These are phyloP conservation scores for Metarhizium sp. DNA, from an alignment of 2,329 filamentous ascomycete species.

Conservation along the genomic window DNA sequence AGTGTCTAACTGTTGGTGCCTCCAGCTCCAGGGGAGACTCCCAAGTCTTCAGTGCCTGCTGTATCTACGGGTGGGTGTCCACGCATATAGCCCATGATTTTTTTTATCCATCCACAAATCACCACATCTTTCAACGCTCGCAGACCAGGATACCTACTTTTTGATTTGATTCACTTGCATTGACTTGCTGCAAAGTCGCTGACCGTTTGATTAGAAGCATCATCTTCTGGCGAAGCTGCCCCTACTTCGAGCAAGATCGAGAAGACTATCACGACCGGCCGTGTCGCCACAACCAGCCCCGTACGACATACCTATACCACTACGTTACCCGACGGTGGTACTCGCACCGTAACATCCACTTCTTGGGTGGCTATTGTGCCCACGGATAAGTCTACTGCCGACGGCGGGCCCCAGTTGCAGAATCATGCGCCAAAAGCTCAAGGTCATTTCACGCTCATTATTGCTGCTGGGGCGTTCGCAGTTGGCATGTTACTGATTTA, in stretches of 20 bases:
- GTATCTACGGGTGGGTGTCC: conserved; percentile 4
- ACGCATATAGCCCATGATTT: neutral
- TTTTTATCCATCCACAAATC: neutral
- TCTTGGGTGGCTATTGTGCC: conserved; percentile 37
- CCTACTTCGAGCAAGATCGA: conserved; percentile 13
- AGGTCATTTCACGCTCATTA: conserved; percentile 7
- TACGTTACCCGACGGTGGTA: conserved; percentile 33
- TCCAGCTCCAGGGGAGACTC: neutral
- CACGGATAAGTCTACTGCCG: conserved; percentile 17
- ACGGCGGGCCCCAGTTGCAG: conserved; percentile 26
- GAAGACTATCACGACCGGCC: conserved; percentile 24
- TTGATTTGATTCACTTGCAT: neutral
- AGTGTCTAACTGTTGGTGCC: neutral
- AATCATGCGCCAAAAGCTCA: conserved; percentile 21
- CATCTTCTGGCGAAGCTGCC: neutral
- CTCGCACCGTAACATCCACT: conserved; percentile 38
- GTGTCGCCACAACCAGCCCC: conserved; percentile 23
- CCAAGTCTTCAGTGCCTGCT: neutral
- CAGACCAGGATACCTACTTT: neutral
- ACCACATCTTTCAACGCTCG: neutral
- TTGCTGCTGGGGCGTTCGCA: conserved; percentile 19
- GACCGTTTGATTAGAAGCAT: conserved; percentile 4
- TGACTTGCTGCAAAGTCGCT: conserved; percentile 5
- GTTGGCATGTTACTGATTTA: conserved; percentile 8
- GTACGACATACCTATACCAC: conserved; percentile 34